Base-by-base conservation (phyloP, 2,329 filamentous ascomycete genomes). In the Madurella fahalii region DNA sequence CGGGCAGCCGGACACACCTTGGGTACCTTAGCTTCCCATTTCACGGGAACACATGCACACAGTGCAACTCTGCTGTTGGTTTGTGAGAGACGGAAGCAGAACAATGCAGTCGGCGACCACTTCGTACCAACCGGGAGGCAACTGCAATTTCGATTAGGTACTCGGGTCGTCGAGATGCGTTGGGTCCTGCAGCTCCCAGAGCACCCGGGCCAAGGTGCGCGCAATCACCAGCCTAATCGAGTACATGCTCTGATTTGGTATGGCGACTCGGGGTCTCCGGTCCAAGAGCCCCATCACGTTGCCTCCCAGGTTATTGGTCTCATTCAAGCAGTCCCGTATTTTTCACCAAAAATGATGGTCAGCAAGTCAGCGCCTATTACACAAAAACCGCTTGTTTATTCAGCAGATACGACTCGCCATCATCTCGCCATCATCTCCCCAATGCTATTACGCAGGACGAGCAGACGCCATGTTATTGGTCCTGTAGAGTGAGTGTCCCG, bases 221-320 rank as follows among this genome's bases (percentile, higher is more conserved):
- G 25, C 18, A 39, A 49, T 42, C 53, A 61, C 52, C 58, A 56
- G 52, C 59, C 57, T 47, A 56, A 57, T 57, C 50, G 40, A n/a
- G n/a, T n/a, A n/a, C n/a, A n/a, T n/a, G n/a, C n/a, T n/a, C n/a
- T n/a, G n/a, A n/a, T n/a, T n/a, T n/a, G n/a, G n/a, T n/a, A n/a
- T n/a, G n/a, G n/a, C n/a, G n/a, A 58, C 54, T 50, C 8, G 37
- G 40, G n/a, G 31, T 31, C 32, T 39, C 20, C n/a, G 32, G 15
- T 15, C 39, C 15, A 40, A 25, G 25, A 25, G 7, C 25, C 25
- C 25, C 25, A 3, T 25, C 25, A 25, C 7, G 25, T 25, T 25
- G 25, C 25, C 25, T 7, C 7, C 25, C 25, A 25, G 25, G 25
- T 25, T 25, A 4, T 25, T 7, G 25, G 25, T 25, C 25, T 7